phyloP scores from a whole-genome alignment of 1,284 basidiomycete genomes.

The Irpex rosettiformis region DNA sequence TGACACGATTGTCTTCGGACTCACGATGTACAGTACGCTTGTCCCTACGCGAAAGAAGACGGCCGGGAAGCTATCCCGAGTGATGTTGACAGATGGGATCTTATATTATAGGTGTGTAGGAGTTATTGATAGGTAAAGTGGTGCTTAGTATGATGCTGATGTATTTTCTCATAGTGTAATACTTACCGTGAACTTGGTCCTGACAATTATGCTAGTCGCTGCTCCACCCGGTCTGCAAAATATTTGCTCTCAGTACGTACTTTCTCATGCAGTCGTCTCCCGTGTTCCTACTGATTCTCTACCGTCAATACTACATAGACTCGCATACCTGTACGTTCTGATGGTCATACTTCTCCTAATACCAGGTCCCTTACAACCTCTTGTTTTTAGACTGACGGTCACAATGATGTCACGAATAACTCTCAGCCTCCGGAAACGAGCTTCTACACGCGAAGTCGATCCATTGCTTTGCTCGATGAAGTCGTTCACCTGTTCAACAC shows the following conservation, averaged over 20 bases:
- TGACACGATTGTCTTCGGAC: constrained; percentile 46
- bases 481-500: background rate
- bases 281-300: background rate
- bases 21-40: constrained; percentile 20
- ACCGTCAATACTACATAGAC: background rate
- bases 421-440: constrained; percentile 17
- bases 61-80: constrained; percentile 22
- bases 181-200: constrained; percentile 40
- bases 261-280: background rate
- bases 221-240: constrained; percentile 40
- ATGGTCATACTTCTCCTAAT: background rate
- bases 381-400: constrained; percentile 13
- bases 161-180: constrained; percentile 35
- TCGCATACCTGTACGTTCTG: background rate
- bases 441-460: constrained; percentile 5
- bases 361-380: background rate
- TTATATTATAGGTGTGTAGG: constrained; percentile 42
- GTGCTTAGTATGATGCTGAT: too few relatives aligned
- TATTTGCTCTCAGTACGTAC: constrained; percentile 43
- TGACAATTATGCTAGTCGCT: constrained; percentile 44
- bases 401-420: constrained; percentile 21
- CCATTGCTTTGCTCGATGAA: background rate
- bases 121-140: background rate
- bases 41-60: constrained; percentile 2
- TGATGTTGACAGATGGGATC: constrained; percentile 44